Evolutionary conservation across 2,329 filamentous ascomycete genomes (phyloP), one percentile per base, ranked within the genome.

Genomic region (Decorospora gaudefroyi): DNA sequence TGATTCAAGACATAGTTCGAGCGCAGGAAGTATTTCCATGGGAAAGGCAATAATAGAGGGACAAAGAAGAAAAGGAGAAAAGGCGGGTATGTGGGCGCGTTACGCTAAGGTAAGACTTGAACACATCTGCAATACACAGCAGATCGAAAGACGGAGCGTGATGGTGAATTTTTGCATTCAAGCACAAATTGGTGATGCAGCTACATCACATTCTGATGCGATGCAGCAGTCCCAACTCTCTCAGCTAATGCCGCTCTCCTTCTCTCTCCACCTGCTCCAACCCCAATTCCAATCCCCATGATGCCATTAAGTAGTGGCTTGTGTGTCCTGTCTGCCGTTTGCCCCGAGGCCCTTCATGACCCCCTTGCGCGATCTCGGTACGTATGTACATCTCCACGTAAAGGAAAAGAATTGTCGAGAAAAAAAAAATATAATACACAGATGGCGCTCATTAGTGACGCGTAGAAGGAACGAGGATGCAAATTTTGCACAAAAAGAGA

Each of bases 341-440:
- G 26, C 45, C 36, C 22, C 36, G 40, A 33, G 29, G 13, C 23
- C 18, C 30, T 15, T 25, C 23, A 25, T n/a, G 39, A 32, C 28
- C 37, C 41, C 35, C 23, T 31, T 32, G 17, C 29, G n/a, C 29
- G 15, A 30, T 9, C 23, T 18, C 31, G 44, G 35, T 29, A 38
- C 44, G 31, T 61, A 64, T 62, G 33, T 65, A 65, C 59, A 54
- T 62, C 46, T 57, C 49, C 57, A 51, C 56, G 58, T 55, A 39
- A 47, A 25, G 48, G 43, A 51, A 49, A 29, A 48, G 25, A n/a
- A n/a, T n/a, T n/a, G n/a, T n/a, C 19, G 17, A 44, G 34, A 49
- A 28, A 49, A 51, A 30, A 47, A 50, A 23, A 52, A 59, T 60
- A 41, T 41, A 33, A 32, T 53, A 50, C 62, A 62, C 44, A 59